Evolutionary conservation across 805 yeast species (phyloP).

Genomic region (Hanseniaspora clermontiae): DNA sequence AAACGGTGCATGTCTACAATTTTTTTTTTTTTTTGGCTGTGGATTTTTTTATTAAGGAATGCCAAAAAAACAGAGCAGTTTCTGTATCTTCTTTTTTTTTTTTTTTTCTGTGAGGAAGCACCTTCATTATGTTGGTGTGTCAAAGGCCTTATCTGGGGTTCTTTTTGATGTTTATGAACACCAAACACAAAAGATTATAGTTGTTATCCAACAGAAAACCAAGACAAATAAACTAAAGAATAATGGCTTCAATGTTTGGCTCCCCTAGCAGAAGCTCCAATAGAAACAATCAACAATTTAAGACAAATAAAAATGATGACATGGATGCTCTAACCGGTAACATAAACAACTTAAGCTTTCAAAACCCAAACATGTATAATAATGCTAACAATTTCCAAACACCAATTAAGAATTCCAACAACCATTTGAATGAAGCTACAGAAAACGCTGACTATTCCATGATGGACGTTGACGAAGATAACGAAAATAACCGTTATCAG

Average conservation of each 20-base stretch:
- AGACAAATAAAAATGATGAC: slow-evolving; percentile 16
- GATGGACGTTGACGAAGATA: slow-evolving; percentile 27
- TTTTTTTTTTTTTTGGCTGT: neutral
- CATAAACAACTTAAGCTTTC: slow-evolving; percentile 26
- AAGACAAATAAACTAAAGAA: neutral
- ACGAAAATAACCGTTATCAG: neutral
- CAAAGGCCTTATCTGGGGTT: too few relatives aligned
- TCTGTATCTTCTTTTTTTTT: neutral
- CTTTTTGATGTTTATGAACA: neutral
- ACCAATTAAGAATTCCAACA: slow-evolving; percentile 18
- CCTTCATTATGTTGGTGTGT: neutral
- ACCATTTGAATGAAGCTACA: slow-evolving; percentile 16
- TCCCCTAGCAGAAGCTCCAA: slow-evolving; percentile 9
- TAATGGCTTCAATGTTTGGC: slow-evolving; percentile 8
- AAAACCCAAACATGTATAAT: slow-evolving; percentile 5
- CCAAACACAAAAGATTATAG: neutral
- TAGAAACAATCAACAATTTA: neutral
- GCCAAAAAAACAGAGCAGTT: neutral
- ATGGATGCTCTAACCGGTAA: slow-evolving; percentile 28
- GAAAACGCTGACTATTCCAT: slow-evolving; percentile 23
- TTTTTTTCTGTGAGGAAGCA: neutral
- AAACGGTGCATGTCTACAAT: neutral
- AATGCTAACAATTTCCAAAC: slow-evolving; percentile 15
- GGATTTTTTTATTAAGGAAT: neutral
- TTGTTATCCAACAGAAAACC: neutral